Evolutionary conservation across 805 yeast genomes (phyloP).

Genomic region (Torulaspora microellipsoides): DNA sequence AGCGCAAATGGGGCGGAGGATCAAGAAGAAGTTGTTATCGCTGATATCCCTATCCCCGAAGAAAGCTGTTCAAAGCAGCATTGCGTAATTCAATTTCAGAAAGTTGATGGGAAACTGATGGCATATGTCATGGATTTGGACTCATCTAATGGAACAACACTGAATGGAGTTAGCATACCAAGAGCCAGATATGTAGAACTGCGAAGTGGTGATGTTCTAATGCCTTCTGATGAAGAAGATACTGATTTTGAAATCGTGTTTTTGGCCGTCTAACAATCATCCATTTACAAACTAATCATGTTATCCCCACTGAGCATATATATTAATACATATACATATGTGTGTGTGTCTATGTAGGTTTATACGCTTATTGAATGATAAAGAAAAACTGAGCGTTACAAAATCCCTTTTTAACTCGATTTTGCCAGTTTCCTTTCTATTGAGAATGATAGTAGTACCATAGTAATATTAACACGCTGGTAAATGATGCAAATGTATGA

Average conservation of each 20-base stretch:
- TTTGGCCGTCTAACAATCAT: conserved; percentile 10
- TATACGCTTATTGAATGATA: too few species aligned
- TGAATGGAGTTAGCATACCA: conserved; percentile 41
- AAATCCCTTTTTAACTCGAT: too few species aligned
- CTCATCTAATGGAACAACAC: conserved; percentile 44
- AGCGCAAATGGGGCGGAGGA: conserved; percentile 1
- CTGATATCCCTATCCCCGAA: conserved; percentile 37
- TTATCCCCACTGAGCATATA: too few species aligned
- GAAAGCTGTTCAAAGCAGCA: conserved; percentile 44
- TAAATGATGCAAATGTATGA: conserved; percentile 2
- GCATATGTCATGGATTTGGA: conserved; percentile 45
- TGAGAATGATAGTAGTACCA: conserved; percentile 1
- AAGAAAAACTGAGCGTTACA: too few species aligned
- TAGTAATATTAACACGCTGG: conserved; percentile 12
- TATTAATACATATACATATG: too few species aligned
- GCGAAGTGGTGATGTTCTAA: conserved; percentile 38
- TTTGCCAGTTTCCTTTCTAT: too few species aligned
- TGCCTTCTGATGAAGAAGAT: conserved; percentile 37
- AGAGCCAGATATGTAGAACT: conserved; percentile 41
- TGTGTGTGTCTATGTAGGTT: too few species aligned
- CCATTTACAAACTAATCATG: too few species aligned
- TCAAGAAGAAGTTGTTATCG: conserved; percentile 26
- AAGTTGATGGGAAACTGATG: conserved; percentile 17
- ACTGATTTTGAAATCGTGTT: conserved; percentile 27
- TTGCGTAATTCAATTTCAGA: conserved; percentile 45